Conservation (phyloP, 306 rosid genomes). For the Sicyos baderoa region DNA sequence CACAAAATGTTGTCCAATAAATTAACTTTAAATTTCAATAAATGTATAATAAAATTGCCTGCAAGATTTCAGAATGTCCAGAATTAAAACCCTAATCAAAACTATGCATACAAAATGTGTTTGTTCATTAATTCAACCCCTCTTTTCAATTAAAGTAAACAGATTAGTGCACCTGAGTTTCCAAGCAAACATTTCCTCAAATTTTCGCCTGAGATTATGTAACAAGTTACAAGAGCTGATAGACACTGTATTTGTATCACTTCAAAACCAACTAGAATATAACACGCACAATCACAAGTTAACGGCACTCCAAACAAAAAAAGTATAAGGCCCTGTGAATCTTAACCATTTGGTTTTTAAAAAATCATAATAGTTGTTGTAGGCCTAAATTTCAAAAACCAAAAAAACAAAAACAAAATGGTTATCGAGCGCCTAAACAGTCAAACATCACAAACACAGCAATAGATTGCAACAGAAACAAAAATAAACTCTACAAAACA, state of each 20-base stretch:
- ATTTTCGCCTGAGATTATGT: background rate
- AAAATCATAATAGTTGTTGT: too few relatives aligned
- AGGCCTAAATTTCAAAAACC: too few relatives aligned
- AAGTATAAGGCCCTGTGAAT: too few relatives aligned
- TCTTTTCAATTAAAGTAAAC: background rate
- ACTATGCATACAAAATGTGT: background rate
- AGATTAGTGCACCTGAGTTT: background rate
- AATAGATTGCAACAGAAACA: background rate
- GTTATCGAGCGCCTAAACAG: too few relatives aligned
- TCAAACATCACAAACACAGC: background rate
- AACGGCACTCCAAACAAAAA: background rate
- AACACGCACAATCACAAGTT: background rate
- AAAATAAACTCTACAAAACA: slow-evolving; percentile 21
- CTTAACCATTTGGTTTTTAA: too few relatives aligned
- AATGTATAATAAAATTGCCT: background rate
- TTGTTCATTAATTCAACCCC: background rate
- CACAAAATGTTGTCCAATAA: too few relatives aligned
- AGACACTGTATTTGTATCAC: background rate
- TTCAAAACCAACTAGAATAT: background rate
- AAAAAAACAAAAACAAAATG: too few relatives aligned
- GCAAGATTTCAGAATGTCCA: background rate
- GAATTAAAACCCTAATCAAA: slow-evolving; percentile 6
- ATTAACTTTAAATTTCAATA: too few relatives aligned
- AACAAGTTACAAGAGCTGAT: background rate
- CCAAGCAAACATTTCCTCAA: background rate